These are phyloP conservation scores for Debaryomyces robertsiae DNA, from an alignment of 1,139 yeast species.

Conservation along the genomic window DNA sequence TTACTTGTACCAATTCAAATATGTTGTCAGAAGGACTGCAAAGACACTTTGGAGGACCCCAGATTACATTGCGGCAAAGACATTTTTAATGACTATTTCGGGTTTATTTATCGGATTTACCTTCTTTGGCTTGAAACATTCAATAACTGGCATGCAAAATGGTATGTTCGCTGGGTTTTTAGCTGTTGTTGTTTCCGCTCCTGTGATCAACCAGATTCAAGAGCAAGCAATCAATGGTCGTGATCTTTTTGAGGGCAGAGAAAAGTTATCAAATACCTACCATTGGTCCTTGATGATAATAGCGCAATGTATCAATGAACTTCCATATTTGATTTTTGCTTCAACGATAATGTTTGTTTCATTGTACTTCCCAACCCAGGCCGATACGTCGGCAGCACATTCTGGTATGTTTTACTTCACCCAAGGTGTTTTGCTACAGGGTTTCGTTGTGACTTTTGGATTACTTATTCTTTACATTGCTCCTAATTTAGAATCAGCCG, in stretches of 20 bases:
- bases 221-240: constrained; percentile 51
- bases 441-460: constrained; percentile 56
- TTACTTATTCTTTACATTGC: constrained; percentile 56
- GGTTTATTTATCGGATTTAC: constrained; percentile 60
- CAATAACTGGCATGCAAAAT: constrained; percentile 54
- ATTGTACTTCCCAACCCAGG: constrained; percentile 61
- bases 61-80: constrained; percentile 44
- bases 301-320: constrained; percentile 53
- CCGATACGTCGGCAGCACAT: constrained; percentile 44
- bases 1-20: constrained; percentile 34
- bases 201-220: constrained; percentile 46
- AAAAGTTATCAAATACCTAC: constrained; percentile 64
- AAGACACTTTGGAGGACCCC: constrained; percentile 49
- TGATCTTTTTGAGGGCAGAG: constrained; percentile 64
- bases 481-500: constrained; percentile 66
- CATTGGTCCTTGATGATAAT: constrained; percentile 62
- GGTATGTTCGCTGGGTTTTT: constrained; percentile 55
- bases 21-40: constrained; percentile 36
- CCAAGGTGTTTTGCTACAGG: constrained; percentile 55
- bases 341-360: constrained; percentile 55
- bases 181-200: constrained; percentile 51
- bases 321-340: constrained; percentile 57
- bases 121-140: constrained; percentile 40
- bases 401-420: constrained; percentile 59
- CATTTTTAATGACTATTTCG: constrained; percentile 42